Evolutionary conservation across 2,329 filamentous ascomycete species (phyloP).

Genomic region (Penicillium sp.): DNA sequence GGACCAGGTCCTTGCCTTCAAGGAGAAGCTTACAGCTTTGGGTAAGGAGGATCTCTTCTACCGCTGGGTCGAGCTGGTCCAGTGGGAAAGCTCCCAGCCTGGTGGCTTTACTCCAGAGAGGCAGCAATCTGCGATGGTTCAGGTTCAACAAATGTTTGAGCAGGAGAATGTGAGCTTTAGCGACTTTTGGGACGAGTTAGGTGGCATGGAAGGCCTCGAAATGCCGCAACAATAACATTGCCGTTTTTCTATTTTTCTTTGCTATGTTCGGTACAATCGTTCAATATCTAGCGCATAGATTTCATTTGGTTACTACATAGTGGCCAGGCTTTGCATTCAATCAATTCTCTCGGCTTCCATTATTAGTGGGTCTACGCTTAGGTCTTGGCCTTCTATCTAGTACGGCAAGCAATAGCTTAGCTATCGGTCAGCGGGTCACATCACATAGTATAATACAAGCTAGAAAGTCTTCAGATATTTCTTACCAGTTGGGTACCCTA

Average conservation of each 20-base stretch:
- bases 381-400: too few species aligned
- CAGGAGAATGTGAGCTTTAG: slow-evolving; percentile 81
- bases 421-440: too few species aligned
- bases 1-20: slow-evolving; percentile 78
- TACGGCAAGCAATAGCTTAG: too few species aligned
- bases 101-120: slow-evolving; percentile 77
- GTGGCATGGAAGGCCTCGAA: slow-evolving; percentile 60
- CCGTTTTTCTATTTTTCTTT: background rate
- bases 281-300: slow-evolving; percentile 1
- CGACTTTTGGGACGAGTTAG: slow-evolving; percentile 73
- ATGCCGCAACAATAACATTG: slow-evolving; percentile 8
- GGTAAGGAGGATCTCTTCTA: slow-evolving; percentile 91
- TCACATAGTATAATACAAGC: too few species aligned
- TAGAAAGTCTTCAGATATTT: too few species aligned
- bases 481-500: too few species aligned
- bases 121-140: slow-evolving; percentile 71
- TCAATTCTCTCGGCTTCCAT: background rate
- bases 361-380: background rate
- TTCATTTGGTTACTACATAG: background rate
- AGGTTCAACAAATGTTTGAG: slow-evolving; percentile 77
- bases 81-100: slow-evolving; percentile 79
- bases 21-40: slow-evolving; percentile 72
- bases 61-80: slow-evolving; percentile 89
- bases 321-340: background rate
- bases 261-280: background rate